Evolutionary conservation across 2,329 filamentous ascomycete species (phyloP), one percentile per base, ranked within the genome.

Genomic region (Epichloe sylvatica): DNA sequence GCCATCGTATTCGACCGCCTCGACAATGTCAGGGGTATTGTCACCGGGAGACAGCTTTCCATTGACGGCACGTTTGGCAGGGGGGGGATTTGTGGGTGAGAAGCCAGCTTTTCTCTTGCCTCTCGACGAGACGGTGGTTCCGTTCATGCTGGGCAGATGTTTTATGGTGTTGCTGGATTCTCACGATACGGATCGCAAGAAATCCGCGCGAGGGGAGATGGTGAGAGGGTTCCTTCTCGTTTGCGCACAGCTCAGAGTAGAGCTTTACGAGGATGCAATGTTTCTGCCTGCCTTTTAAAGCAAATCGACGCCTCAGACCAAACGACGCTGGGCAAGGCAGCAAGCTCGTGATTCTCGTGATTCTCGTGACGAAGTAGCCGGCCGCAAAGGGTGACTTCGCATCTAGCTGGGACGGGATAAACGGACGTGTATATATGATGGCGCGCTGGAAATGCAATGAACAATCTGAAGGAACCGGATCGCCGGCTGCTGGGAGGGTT

Each of bases 101-200:
- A 67, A 66, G 36, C 70, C 67, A 33, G 70, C 72, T 62, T 77
- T 78, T 60, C 75, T 72, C 67, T 78, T 78, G 52, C 67, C 64
- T 61, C 71, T 69, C 53, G 67, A 62, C 38, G 66, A 65, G 36
- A 64, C 58, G 51, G 62, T 61, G 49, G 64, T 57, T 52, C 68
- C 68, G 56, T 73, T 73, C 72, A 76, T 75, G 51, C 49, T 59
- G 60, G 51, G 45, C 37, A 45, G 34, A 19, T 11, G 11, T 23
- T 40, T 19, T 17, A 17, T 39, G 25, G 23, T 25, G 23, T n/a
- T 34, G 30, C 25, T 9, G 39, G 43, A 47, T 38, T 49, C 37
- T 19, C 44, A 35, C 34, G 44, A 46, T 40, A 15, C 17, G 7
- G 34, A 40, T 38, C 45, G 51, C 50, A 52, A 54, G 48, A 49